These are phyloP conservation scores for Pythium inflatum DNA, from an alignment of 352 stramenopile genomes.

Conservation along the genomic window DNA sequence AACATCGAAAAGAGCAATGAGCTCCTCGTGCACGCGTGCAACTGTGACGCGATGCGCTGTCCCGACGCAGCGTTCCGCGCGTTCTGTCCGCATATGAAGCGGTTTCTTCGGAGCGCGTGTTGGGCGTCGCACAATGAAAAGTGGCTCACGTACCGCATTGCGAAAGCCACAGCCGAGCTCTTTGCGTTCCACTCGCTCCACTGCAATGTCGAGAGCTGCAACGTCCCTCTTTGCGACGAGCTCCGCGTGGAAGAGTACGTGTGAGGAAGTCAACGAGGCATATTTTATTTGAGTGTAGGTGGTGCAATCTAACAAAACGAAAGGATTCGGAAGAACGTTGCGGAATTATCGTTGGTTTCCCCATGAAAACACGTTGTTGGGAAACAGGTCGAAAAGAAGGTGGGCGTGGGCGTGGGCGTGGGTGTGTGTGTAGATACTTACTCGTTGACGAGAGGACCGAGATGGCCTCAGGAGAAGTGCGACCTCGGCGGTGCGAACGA, in stretches of 20 bases:
- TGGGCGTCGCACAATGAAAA: conserved; percentile 67
- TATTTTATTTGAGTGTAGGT: no score
- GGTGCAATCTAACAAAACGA: no score
- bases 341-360: no score
- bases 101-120: conserved; percentile 64
- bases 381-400: no score
- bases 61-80: conserved; percentile 40
- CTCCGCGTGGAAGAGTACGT: conserved; percentile 36
- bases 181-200: conserved; percentile 59
- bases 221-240: conserved; percentile 35
- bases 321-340: no score
- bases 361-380: no score
- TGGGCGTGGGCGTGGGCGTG: no score
- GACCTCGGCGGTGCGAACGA: no score
- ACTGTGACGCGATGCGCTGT: conserved; percentile 54
- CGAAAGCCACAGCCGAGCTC: conserved; percentile 50
- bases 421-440: no score
- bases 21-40: conserved; percentile 63
- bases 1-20: conserved; percentile 52
- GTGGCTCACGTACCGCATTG: conserved; percentile 55
- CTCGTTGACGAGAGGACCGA: no score
- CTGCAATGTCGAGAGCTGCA: conserved; percentile 34
- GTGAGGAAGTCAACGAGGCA: no score
- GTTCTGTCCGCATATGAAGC: conserved; percentile 68
- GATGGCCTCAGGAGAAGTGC: no score